Evolutionary conservation across 208 protist species (phyloP).

Genomic region (Wallacemonas sp.): DNA sequence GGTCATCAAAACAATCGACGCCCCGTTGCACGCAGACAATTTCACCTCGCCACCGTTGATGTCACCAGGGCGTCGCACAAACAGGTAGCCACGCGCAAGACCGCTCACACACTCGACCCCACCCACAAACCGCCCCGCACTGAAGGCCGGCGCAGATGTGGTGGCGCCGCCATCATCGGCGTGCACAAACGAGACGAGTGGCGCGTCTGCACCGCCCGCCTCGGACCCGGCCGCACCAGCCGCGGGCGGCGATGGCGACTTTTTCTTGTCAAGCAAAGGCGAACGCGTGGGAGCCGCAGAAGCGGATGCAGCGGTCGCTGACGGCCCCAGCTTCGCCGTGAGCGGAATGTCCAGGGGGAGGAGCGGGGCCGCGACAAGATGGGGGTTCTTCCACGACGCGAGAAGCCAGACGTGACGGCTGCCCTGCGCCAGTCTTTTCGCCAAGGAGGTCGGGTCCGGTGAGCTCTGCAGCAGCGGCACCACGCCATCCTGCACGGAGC

Average conservation of each 20-base stretch:
- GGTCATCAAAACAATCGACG: conserved; percentile 15
- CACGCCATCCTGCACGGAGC: too few species aligned
- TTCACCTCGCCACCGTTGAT: conserved; percentile 11
- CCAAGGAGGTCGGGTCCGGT: not conserved
- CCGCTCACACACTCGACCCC: not conserved
- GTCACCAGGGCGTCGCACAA: conserved; percentile 20
- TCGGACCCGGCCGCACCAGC: too few species aligned
- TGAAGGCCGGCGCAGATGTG: not conserved
- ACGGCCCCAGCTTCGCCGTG: not conserved
- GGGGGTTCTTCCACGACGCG: conserved; percentile 21
- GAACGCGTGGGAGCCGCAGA: not conserved
- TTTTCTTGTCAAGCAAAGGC: too few species aligned
- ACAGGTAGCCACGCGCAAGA: not conserved
- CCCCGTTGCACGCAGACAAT: conserved; percentile 7
- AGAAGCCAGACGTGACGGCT: conserved; percentile 28
- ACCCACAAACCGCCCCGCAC: not conserved
- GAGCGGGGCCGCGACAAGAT: conserved; percentile 17
- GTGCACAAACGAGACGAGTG: too few species aligned
- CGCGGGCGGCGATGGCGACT: too few species aligned
- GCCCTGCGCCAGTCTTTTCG: conserved; percentile 20
- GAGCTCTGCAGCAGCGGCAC: not conserved
- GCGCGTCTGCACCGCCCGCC: too few species aligned
- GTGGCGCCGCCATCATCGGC: too few species aligned
- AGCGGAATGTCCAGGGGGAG: not conserved
- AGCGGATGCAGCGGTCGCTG: not conserved